A percentile compares a stretch with the other conserved stretches of the same genome.
Evolutionary conservation across 202 grass and related monocot genomes (phyloP).

Genomic region (Schoenoplectus triqueter): DNA sequence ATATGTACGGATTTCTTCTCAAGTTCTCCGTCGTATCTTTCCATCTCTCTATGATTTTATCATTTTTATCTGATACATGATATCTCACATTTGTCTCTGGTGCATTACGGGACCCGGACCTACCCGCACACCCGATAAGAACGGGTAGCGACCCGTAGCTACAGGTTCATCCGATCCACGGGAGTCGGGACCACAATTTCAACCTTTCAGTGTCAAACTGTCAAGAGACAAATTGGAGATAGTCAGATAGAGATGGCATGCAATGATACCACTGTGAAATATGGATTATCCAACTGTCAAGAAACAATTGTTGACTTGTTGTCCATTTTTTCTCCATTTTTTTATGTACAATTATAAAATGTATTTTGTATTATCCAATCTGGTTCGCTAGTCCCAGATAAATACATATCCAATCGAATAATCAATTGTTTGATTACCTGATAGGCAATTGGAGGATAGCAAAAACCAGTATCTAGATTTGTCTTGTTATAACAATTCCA

Average conservation of each 20-base stretch:
- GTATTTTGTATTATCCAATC: not conserved
- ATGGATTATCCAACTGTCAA: not conserved
- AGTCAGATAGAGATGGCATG: too few species aligned
- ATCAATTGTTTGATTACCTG: not conserved
- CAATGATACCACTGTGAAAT: too few species aligned
- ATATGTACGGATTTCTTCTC: slow-evolving; percentile 24
- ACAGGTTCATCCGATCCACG: not conserved
- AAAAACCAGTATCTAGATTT: not conserved
- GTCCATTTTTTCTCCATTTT: not conserved
- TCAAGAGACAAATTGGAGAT: not conserved
- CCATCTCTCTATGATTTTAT: not conserved
- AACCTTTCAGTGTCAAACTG: not conserved
- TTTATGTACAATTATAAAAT: not conserved
- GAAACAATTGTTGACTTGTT: not conserved
- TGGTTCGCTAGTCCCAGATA: not conserved
- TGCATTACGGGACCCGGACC: not conserved
- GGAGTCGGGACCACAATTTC: not conserved
- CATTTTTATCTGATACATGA: too few species aligned
- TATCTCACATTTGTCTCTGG: too few species aligned
- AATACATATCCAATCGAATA: not conserved
- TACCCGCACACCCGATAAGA: not conserved
- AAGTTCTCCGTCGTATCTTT: not conserved
- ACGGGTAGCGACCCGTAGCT: not conserved
- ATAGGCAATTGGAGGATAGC: not conserved
- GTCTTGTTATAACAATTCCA: not conserved